Base-by-base conservation (phyloP, 2,329 filamentous ascomycete species). In the Simplicillium sp. region DNA sequence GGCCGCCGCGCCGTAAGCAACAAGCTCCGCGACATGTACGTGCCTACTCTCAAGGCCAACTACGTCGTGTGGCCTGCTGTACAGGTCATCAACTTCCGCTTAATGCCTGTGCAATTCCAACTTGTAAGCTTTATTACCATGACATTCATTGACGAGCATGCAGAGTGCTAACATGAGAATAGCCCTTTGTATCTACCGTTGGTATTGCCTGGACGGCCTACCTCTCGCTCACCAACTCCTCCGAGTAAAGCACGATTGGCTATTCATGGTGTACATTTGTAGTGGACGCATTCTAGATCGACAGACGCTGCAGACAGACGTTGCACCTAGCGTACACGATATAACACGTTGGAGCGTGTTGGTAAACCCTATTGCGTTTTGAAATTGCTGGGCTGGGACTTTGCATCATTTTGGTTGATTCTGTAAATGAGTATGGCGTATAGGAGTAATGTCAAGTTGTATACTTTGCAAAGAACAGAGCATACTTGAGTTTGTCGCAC, bases 171-270 rank as follows among this genome's bases (percentile, higher is more conserved):
- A 33, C 31, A 33, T 13, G 31, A 41, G 32, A 3, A n/a, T 29
- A 95, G 89, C 90, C 90, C 1, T 97, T 98, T 58, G 90, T 96
- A 8, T 96, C 90, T 13, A 94, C 87, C 8, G 67, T 98, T 42
- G 90, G 90, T 72, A 97, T 97, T 54, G 88, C 88, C 29, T 97
- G 90, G 92, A 97, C 92, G 11, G 90, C 89, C 15, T 98, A 96
- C 62, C 77, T 98, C 11, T 96, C 89, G 3, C 74, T 98, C 39
- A 86, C 84, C 46, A 97, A 97, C 65, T 82, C 88, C 5, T 72
- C 87, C 3, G 87, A 94, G 44, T 84, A 90, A 40, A 18, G 11
- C 5, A 15, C 11, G 28, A 15, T 31, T 40, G 31, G 12, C 5
- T 33, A 33, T 15, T 33, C 7, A 13, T 33, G 20, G 20, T 25